phyloP scores from a whole-genome alignment of 306 rosid genomes.

The Vigna nakashimae region DNA sequence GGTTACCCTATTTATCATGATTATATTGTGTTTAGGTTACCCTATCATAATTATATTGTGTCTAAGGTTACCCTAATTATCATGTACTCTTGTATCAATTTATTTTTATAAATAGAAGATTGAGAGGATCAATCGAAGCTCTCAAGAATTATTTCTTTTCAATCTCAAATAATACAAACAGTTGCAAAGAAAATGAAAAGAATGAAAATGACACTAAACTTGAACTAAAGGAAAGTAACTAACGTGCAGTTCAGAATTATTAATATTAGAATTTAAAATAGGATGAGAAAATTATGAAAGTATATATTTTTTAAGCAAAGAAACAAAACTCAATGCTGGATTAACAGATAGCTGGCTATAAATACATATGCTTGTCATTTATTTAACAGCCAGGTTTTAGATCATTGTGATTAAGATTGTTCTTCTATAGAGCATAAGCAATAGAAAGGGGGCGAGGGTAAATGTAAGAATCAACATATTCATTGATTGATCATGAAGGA shows the following conservation, averaged over 20 bases:
- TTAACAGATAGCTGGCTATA: not conserved
- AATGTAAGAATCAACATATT: not conserved
- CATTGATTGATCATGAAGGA: not conserved
- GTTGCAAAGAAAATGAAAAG: not conserved
- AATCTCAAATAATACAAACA: not conserved
- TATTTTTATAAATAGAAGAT: no score
- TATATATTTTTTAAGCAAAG: not conserved
- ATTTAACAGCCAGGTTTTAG: not conserved
- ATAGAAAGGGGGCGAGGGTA: not conserved
- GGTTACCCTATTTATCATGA: no score
- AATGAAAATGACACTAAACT: slow-evolving; percentile 16
- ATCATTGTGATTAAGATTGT: not conserved
- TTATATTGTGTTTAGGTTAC: no score
- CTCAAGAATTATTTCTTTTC: no score
- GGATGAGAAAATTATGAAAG: not conserved
- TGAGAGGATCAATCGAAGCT: no score
- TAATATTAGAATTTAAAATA: slow-evolving; percentile 8
- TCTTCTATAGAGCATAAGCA: not conserved
- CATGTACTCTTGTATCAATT: no score
- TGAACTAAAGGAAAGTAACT: slow-evolving; percentile 19
- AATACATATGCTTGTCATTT: not conserved
- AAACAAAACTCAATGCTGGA: not conserved
- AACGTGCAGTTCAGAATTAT: slow-evolving; percentile 17
- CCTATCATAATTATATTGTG: no score
- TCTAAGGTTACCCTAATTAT: no score